Conservation (phyloP, 1,284 basidiomycete species). For the Leccinum angustisporum region DNA sequence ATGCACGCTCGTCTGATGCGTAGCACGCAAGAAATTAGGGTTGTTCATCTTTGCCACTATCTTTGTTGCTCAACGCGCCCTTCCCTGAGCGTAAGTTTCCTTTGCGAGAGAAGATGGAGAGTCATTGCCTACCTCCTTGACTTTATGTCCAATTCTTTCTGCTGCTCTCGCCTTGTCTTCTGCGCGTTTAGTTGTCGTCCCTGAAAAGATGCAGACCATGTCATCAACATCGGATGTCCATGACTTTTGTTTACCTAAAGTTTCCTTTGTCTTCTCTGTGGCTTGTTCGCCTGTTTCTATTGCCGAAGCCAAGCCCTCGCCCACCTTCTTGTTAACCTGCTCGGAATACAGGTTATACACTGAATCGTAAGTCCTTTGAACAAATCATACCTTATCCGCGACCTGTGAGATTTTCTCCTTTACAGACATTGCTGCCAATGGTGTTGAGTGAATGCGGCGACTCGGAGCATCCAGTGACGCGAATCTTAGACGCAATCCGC, state of each 20-base stretch:
- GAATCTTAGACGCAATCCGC: background rate
- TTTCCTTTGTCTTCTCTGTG: constrained; percentile 54
- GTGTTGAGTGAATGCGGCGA: constrained; percentile 46
- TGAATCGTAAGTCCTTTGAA: background rate
- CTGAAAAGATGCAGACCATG: constrained; percentile 19
- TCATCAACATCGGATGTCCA: background rate
- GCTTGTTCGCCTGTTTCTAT: constrained; percentile 64
- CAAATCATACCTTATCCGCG: constrained; percentile 50
- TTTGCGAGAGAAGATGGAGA: background rate
- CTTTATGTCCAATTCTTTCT: constrained; percentile 26
- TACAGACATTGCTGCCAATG: constrained; percentile 48
- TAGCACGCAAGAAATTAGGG: background rate
- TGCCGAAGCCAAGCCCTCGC: constrained; percentile 57
- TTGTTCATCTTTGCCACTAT: constrained; percentile 47
- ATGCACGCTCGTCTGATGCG: background rate
- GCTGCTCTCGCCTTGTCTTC: constrained; percentile 37
- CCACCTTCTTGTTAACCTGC: constrained; percentile 64
- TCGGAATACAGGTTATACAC: background rate
- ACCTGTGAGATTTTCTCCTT: constrained; percentile 63
- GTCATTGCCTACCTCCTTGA: constrained; percentile 41
- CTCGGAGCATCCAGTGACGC: constrained; percentile 21
- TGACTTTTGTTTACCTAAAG: constrained; percentile 41
- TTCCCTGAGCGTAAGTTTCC: constrained; percentile 1
- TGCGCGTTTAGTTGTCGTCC: constrained; percentile 30
- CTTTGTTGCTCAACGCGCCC: constrained; percentile 46